Base-by-base conservation (phyloP, 306 rosid genomes). In the Cucumis hystrix region DNA sequence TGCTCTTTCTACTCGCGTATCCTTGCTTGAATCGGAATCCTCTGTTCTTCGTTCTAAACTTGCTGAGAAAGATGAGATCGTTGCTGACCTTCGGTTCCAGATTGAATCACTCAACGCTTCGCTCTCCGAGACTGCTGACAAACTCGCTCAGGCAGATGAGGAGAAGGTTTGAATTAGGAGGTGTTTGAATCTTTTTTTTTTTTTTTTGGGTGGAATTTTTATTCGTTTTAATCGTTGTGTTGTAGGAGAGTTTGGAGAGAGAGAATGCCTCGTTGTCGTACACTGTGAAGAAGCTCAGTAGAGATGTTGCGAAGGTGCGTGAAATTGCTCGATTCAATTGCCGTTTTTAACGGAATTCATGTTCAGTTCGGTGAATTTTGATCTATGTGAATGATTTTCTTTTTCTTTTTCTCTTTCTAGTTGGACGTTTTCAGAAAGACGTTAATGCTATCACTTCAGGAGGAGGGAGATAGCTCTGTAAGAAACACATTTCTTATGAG, bases 301-400 rank as follows among this genome's bases (percentile, higher is more conserved):
- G 92, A 89, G 96, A 95, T 90, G 98, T 95, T 62, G 74, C 96
- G 21, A 92, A 90, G 98, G 98, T 94, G 68, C 78, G 45, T 80
- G 30, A 47, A 43, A 23, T 41, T 77, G 30, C 30, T 40, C n/a
- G 30, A 21, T 15, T 21, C 13, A 9, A 5, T 63, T 57, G 23
- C 23, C 6, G 7, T 6, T 75, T 67, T 67, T 3, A 11, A 67
- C 12, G 8, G 54, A 67, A 41, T 67, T 67, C 33, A 4, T 67
- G 14, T 67, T 33, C 30, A 16, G 28, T 66, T 18, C 35, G 37
- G 37, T 33, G 37, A 0, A 33, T 33, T 33, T 33, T 33, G 37
- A 33, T 33, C 5, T 33, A 33, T 33, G 49, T 37, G 21, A 37
- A 65, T 37, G 72, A 10, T 10, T 15, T 47, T 47, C 14, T 47